Conservation (phyloP, 2,329 filamentous ascomycete genomes). For the Aspergillus sp. region DNA sequence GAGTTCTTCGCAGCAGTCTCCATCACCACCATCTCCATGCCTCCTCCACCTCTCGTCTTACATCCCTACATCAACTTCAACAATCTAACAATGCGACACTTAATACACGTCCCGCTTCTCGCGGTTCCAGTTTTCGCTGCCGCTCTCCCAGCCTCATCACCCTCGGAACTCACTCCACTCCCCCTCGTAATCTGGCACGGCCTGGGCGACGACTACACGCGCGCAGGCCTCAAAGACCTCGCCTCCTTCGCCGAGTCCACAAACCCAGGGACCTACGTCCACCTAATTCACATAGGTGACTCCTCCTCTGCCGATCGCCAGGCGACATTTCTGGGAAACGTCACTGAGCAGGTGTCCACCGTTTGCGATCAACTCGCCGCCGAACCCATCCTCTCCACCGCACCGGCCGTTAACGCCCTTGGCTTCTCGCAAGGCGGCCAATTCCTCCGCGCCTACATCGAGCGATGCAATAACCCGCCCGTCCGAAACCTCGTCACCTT, state of each 20-base stretch:
- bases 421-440: conserved; percentile 96
- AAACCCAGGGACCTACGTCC: conserved; percentile 81
- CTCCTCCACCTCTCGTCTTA: neutral
- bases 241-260: conserved; percentile 68
- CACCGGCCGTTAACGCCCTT: conserved; percentile 82
- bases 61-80: neutral
- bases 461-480: conserved; percentile 77
- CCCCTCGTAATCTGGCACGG: conserved; percentile 96
- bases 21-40: neutral
- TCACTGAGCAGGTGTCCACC: conserved; percentile 71
- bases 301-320: conserved; percentile 69
- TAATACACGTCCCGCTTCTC: conserved; percentile 4
- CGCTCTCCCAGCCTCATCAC: conserved; percentile 14
- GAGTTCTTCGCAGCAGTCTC: neutral
- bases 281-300: conserved; percentile 72
- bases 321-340: conserved; percentile 87
- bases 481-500: conserved; percentile 82
- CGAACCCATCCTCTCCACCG: conserved; percentile 77
- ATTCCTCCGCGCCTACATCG: conserved; percentile 87
- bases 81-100: neutral
- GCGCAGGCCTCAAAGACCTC: conserved; percentile 71
- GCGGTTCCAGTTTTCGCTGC: conserved; percentile 19
- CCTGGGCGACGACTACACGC: conserved; percentile 65
- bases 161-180: conserved; percentile 54
- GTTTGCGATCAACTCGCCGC: conserved; percentile 76